Evolutionary conservation across 768 basidiomycete genomes (phyloP), one percentile per base, ranked within the genome.

Genomic region (Serendipita indica): DNA sequence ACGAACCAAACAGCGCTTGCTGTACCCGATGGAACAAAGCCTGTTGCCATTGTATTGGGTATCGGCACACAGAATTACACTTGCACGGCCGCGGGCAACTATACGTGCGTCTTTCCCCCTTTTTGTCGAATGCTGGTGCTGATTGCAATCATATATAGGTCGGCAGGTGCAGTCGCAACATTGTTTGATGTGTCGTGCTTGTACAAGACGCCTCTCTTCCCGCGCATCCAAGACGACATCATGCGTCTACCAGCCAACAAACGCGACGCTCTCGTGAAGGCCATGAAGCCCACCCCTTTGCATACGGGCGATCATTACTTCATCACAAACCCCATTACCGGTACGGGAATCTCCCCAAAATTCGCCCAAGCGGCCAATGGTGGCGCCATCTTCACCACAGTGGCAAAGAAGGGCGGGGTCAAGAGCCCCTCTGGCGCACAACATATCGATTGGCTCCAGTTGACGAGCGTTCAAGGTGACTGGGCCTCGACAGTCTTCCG

Each of bases 231-330:
- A 35, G 45, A 43, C 12, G 39, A 52, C 58, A 45, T 62, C 13
- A 75, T 71, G 60, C 39, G 65, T 22, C 57, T 66, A 2, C 65
- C 66, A 3, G n/a, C 39, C 39, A 61, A 59, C 18, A 60, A 66
- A 49, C 46, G 30, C n/a, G 33, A 58, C 4, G 43, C 52, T 14
- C n/a, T 58, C 25, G 60, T 65, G 28, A 62, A 63, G 3, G 58
- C 45, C 58, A 60, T 58, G 14, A 3, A 52, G 45, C 60, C 41
- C 6, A 27, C 62, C 12, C 57, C 65, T 16, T 3, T 65, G 37
- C 65, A 72, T 37, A 70, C 76, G 32, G 76, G 76, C 13, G 73
- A 79, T 60, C 81, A 84, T 63, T 82, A 76, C 71, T 85, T 81
- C 66, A 71, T 79, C 33, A 65, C 70, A 0, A 77, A 77, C 65